Evolutionary conservation across 805 yeast genomes (phyloP).

Genomic region (Ogataea methanolica): DNA sequence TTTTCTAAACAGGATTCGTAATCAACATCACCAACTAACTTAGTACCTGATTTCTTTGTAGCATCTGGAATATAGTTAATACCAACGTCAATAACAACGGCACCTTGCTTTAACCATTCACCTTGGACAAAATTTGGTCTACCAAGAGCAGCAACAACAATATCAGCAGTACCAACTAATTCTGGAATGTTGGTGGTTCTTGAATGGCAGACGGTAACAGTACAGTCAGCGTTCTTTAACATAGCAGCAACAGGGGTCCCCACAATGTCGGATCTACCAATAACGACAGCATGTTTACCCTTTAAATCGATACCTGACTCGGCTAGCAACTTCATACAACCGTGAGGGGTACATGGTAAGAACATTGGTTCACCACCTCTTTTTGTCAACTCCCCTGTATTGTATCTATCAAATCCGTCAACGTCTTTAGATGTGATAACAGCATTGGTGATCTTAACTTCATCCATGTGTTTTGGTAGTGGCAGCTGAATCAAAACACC

Average conservation of each 20-base stretch:
- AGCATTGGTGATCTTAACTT: slow-evolving; percentile 60
- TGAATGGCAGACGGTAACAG: slow-evolving; percentile 74
- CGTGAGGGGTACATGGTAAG: slow-evolving; percentile 83
- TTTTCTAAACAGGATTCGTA: slow-evolving; percentile 49
- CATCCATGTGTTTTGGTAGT: slow-evolving; percentile 65
- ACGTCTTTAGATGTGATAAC: slow-evolving; percentile 70
- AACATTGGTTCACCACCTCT: slow-evolving; percentile 67
- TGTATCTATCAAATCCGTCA: slow-evolving; percentile 77
- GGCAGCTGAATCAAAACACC: slow-evolving; percentile 79
- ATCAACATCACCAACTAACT: slow-evolving; percentile 77
- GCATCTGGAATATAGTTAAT: slow-evolving; percentile 69
- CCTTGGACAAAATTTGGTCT: slow-evolving; percentile 65
- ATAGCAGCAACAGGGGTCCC: slow-evolving; percentile 76
- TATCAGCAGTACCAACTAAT: slow-evolving; percentile 58
- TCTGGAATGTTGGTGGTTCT: slow-evolving; percentile 47
- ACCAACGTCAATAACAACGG: slow-evolving; percentile 78
- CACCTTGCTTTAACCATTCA: slow-evolving; percentile 66
- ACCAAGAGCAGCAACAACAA: slow-evolving; percentile 77
- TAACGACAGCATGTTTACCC: slow-evolving; percentile 76
- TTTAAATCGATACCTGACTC: slow-evolving; percentile 49
- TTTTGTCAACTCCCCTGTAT: slow-evolving; percentile 73
- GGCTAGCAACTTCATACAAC: slow-evolving; percentile 61
- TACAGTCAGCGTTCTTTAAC: slow-evolving; percentile 66
- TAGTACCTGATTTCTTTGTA: slow-evolving; percentile 61
- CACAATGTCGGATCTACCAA: slow-evolving; percentile 83